phyloP scores from a whole-genome alignment of 495 filamentous ascomycete genomes.

The Daldinia loculata region DNA sequence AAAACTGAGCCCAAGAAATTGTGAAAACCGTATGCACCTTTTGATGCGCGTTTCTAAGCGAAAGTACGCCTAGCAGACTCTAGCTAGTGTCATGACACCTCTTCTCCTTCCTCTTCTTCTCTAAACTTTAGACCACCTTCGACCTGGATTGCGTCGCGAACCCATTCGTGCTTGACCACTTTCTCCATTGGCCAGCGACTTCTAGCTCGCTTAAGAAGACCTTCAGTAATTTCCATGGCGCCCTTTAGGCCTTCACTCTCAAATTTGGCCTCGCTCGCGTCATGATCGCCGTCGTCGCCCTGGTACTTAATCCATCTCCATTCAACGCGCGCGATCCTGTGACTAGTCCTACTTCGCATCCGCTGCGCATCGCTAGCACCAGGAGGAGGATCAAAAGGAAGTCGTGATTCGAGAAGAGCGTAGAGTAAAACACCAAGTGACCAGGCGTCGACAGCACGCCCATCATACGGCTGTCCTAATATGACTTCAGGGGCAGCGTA shows the following conservation, averaged over 20 bases:
- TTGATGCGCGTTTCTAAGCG: slow-evolving; percentile 2
- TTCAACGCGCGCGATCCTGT: slow-evolving; percentile 92
- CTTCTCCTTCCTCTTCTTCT: slow-evolving; percentile 69
- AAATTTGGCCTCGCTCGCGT: slow-evolving; percentile 57
- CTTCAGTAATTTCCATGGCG: slow-evolving; percentile 82
- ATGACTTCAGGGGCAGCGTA: slow-evolving; percentile 97
- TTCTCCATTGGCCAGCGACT: slow-evolving; percentile 76
- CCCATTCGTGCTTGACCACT: slow-evolving; percentile 78
- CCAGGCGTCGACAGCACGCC: slow-evolving; percentile 92
- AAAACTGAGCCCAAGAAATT: slow-evolving; percentile 19
- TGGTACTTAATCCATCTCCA: slow-evolving; percentile 92
- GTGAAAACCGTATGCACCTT: slow-evolving; percentile 5
- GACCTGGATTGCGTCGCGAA: slow-evolving; percentile 74
- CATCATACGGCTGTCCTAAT: slow-evolving; percentile 94
- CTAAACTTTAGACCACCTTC: slow-evolving; percentile 73
- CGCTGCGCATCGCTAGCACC: slow-evolving; percentile 74
- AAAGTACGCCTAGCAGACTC: slow-evolving; percentile 1
- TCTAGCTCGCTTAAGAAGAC: slow-evolving; percentile 78
- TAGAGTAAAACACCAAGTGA: slow-evolving; percentile 93
- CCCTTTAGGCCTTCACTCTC: slow-evolving; percentile 71
- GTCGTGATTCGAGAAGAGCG: slow-evolving; percentile 86
- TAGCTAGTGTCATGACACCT: slow-evolving; percentile 49
- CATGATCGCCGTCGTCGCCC: slow-evolving; percentile 70
- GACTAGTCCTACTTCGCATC: slow-evolving; percentile 78
- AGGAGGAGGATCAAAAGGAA: slow-evolving; percentile 90